Percentiles rank a stretch among this genome's conserved stretches.
These are phyloP conservation scores for Cyclotella choctawhatcheeana DNA, from an alignment of 108 stramenopile species.

Conservation along the genomic window DNA sequence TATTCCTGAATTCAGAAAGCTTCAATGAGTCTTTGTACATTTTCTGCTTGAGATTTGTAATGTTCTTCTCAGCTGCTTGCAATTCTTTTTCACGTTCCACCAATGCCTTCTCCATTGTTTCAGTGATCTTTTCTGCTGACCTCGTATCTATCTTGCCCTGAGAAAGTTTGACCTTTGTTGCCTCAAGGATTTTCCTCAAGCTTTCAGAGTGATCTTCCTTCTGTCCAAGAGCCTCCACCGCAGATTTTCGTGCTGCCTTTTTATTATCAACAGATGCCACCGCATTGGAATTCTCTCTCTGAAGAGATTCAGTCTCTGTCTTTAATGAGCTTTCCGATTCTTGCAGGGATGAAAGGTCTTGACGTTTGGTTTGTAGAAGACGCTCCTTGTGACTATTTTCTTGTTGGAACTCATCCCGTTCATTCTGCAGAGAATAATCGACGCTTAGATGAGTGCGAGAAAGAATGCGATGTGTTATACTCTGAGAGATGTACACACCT, in stretches of 20 bases:
- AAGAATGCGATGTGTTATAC: neutral
- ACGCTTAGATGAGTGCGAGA: neutral
- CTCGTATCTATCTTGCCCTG: slow-evolving; percentile 51
- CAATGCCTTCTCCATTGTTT: slow-evolving; percentile 60
- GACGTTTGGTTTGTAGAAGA: slow-evolving; percentile 57
- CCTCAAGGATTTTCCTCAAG: slow-evolving; percentile 22
- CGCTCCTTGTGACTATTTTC: slow-evolving; percentile 59
- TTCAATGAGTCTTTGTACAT: slow-evolving; percentile 68
- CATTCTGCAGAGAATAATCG: slow-evolving; percentile 26
- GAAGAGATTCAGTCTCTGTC: slow-evolving; percentile 74
- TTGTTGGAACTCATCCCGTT: slow-evolving; percentile 61
- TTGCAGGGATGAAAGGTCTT: slow-evolving; percentile 54
- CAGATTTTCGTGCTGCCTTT: slow-evolving; percentile 43
- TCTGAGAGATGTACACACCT: slow-evolving; percentile 15
- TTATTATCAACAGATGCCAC: slow-evolving; percentile 51
- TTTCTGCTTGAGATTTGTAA: slow-evolving; percentile 57
- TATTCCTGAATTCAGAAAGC: slow-evolving; percentile 58
- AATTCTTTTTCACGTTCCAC: slow-evolving; percentile 60
- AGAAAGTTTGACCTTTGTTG: slow-evolving; percentile 47
- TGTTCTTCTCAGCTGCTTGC: slow-evolving; percentile 44
- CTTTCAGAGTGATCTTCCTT: slow-evolving; percentile 18
- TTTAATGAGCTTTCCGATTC: slow-evolving; percentile 51
- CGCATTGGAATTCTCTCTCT: slow-evolving; percentile 63
- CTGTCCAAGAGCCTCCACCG: slow-evolving; percentile 45
- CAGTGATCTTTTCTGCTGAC: slow-evolving; percentile 57